A percentile compares a stretch with the other conserved stretches of the same genome.
phyloP scores from a whole-genome alignment of 2,329 filamentous ascomycete genomes.

The Ceratocystis albifundus region DNA sequence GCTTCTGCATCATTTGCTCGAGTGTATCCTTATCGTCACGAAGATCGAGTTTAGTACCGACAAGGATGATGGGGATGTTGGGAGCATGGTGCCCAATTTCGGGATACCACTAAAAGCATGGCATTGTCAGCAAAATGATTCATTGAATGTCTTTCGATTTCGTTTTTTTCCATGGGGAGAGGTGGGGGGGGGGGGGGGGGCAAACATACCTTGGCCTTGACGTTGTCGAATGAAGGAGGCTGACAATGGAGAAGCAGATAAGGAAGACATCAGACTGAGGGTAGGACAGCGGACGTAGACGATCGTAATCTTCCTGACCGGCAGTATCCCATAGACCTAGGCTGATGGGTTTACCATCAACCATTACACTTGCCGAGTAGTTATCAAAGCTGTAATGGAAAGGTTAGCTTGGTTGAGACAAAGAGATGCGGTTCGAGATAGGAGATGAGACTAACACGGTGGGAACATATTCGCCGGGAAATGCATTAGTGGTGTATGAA shows the following conservation, averaged over 20 bases:
- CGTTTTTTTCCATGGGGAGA: background rate
- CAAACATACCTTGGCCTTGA: conserved; percentile 77
- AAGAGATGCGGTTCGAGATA: background rate
- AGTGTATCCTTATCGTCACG: conserved; percentile 76
- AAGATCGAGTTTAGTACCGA: conserved; percentile 93
- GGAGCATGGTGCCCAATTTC: conserved; percentile 97
- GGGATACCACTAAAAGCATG: conserved; percentile 67
- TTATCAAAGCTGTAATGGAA: conserved; percentile 69
- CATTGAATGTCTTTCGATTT: background rate
- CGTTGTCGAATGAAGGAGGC: conserved; percentile 96
- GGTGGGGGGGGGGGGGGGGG: too few relatives aligned
- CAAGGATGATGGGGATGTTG: conserved; percentile 88
- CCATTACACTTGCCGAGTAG: conserved; percentile 98
- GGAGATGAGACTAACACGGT: conserved; percentile 60
- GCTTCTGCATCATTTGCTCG: conserved; percentile 74
- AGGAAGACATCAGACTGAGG: conserved; percentile 97
- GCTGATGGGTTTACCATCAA: conserved; percentile 95
- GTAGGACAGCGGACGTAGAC: conserved; percentile 87
- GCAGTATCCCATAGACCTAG: conserved; percentile 97
- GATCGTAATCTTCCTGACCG: conserved; percentile 96
- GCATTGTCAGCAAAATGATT: too few relatives aligned
- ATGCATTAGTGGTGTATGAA: conserved; percentile 98
- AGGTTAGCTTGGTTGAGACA: conserved; percentile 7
- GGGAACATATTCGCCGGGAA: conserved; percentile 99
- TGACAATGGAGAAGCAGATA: conserved; percentile 97